Base-by-base conservation (phyloP, 83 land plant genomes). In the Diphasiastrum complanatum region DNA sequence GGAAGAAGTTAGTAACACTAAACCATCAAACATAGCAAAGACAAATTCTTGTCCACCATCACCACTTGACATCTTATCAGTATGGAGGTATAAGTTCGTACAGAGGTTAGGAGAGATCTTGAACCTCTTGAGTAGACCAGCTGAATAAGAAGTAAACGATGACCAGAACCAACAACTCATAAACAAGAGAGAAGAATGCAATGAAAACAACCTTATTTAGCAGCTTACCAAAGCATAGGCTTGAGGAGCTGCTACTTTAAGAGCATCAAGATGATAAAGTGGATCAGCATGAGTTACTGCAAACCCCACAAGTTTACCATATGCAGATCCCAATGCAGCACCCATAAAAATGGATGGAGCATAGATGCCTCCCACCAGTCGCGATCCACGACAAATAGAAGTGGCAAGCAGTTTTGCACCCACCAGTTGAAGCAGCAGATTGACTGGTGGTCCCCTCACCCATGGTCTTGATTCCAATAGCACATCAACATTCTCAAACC, bases 311-410 rank as follows among this genome's bases (percentile, higher is more conserved):
- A 93, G 55, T 65, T 82, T 83, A 45, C 99, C 99, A 83, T 93
- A 93, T 48, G 99, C 96, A 76, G 92, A 85, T 29, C 99, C 99
- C 62, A 92, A 74, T 51, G 99, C 96, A 33, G 99, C 99, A 54
- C 99, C 99, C 28, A 93, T 93, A 45, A 89, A 93, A 26, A 93
- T 74, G 5, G 99, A 93, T 31, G 99, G 99, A 0, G 99, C 99
- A 83, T 93, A 93, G 65, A 83, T 76, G 2, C 99, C 99, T 61
- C 99, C 99, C 23, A 93, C 99, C 52, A 93, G 61, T 34, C 99
- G 86, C 28, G 96, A 85, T 26, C 92, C 99, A 51, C 96, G 85
- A 51, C 96, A 73, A 34, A 93, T 37, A 16, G 96, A 88, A 33
- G 99, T 89, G 52, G 96, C 86, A 19, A 89, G 47, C 52, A 93